Base-by-base conservation (phyloP, 2,329 filamentous ascomycete species). In the Ilyonectria sp. region DNA sequence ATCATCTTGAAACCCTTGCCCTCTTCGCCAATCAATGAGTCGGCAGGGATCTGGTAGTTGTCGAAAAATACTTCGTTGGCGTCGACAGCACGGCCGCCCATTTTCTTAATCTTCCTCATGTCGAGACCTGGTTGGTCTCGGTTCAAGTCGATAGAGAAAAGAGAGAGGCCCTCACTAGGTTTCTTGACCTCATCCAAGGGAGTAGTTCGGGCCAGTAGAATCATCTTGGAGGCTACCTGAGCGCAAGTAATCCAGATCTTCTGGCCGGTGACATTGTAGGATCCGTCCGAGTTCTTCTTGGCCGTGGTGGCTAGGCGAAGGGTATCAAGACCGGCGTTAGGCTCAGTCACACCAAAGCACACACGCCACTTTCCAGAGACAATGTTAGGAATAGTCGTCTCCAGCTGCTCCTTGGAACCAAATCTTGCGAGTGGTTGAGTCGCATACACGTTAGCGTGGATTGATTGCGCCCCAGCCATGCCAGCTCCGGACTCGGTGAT, bases 171-270 rank as follows among this genome's bases (percentile, higher is more conserved):
- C 77, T 95, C 90, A n/a, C 89, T 93, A 0, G 91, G 88, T 76
- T 91, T 94, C 66, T 84, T 83, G 0, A 90, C 89, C 66, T 93
- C 85, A 57, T 93, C 91, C 0, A 91, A 72, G 0, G 92, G 87
- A 0, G 90, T 93, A 0, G 93, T 97, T 1, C 94, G 88, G 0
- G 93, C 93, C 0, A 97, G 86, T 0, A 97, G 85, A 4, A 97
- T 91, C 93, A 97, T 97, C 75, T 94, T 93, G 4, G 87, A 86
- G 0, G 94, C 93, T 0, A 95, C 92, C 77, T 97, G 93, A 0
- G 94, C 94, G 60, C 90, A 95, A 0, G 93, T 93, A 61, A 96
- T 97, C 94, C 94, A 97, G 61, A 95, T 95, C 82, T 97, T 97
- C 77, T 95, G 93, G 0, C 94, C 93, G 0, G 89, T 89, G 11